A percentile compares a stretch with the other conserved stretches of the same genome.
Conservation (phyloP, 1,284 basidiomycete genomes). For the Phenoliferia sp. region DNA sequence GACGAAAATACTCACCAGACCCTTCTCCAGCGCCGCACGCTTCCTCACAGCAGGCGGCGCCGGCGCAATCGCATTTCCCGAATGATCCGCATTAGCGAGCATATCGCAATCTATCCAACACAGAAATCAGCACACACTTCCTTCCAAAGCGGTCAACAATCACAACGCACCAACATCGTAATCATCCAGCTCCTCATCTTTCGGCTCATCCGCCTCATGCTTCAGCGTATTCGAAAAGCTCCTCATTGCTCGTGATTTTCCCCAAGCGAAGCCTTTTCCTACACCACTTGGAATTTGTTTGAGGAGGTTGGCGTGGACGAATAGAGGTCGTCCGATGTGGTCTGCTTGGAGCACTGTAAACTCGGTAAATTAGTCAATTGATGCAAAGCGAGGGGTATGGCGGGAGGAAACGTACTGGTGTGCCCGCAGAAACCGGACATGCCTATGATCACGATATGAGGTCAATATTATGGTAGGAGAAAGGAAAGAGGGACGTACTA, state of each 20-base stretch:
- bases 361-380: constrained; percentile 20
- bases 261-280: constrained; percentile 23
- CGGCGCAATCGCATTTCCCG: background rate
- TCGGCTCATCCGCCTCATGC: background rate
- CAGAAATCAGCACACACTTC: constrained; percentile 1
- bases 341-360: constrained; percentile 46
- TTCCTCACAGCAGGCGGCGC: constrained; percentile 3
- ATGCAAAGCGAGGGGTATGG: background rate
- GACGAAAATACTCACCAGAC: too few species aligned
- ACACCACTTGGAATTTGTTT: constrained; percentile 36
- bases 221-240: background rate
- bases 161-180: background rate
- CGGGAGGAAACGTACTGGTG: background rate
- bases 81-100: constrained; percentile 18
- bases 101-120: constrained; percentile 21
- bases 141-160: background rate
- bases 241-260: background rate
- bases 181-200: background rate
- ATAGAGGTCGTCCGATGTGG: constrained; percentile 45
- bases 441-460: constrained; percentile 26
- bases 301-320: constrained; percentile 47
- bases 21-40: constrained; percentile 22
- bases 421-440: constrained; percentile 32
- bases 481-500: background rate
- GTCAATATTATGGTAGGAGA: background rate